Base-by-base conservation (phyloP, 2,329 filamentous ascomycete species). In the Trichoderma koningiopsis region DNA sequence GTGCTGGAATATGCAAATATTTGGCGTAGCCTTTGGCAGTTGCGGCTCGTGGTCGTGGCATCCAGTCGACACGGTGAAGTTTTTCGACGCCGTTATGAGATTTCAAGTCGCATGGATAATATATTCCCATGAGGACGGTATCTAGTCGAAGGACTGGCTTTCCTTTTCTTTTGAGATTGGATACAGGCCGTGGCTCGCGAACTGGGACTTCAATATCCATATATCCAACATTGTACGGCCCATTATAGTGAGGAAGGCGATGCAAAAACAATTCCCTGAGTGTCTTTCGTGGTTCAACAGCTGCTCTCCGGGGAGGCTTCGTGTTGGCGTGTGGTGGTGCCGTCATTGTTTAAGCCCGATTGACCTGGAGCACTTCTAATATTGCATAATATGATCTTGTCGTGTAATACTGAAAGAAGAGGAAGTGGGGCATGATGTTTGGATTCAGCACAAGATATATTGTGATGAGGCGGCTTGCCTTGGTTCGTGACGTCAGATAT, bases 141-240 rank as follows among this genome's bases (percentile, higher is more conserved):
- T 83, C 82, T 60, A 83, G 75, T 40, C 81, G 80, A 70, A 84
- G 74, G 2, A 82, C 79, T 29, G 79, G 79, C 60, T 77, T 78
- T 47, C 78, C 75, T 59, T 81, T 76, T 55, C 81, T 76, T 70
- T 79, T 81, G 69, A 83, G 79, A 70, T 76, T 75, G 16, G 80
- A 84, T 66, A 83, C 79, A 13, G 77, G 76, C 27, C 79, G 77
- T 14, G 81, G 81, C 1, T 79, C 69, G 14, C 79, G 76, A 19
- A 83, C 84, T 5, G 89, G 88, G 33, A 91, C 83, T 76, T 92
- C 89, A 68, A 90, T 82, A 73, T 92, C 89, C 76, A 91, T 83
- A 14, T 88, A 91, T 31, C 90, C 90, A 52, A 93, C 90, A 71
- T 85, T 85, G 77, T 91, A 91, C 0, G 88, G 88, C 0, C 90